Conservation (phyloP, 2,329 filamentous ascomycete genomes). For the Neopestalotiopsis clavispora region DNA sequence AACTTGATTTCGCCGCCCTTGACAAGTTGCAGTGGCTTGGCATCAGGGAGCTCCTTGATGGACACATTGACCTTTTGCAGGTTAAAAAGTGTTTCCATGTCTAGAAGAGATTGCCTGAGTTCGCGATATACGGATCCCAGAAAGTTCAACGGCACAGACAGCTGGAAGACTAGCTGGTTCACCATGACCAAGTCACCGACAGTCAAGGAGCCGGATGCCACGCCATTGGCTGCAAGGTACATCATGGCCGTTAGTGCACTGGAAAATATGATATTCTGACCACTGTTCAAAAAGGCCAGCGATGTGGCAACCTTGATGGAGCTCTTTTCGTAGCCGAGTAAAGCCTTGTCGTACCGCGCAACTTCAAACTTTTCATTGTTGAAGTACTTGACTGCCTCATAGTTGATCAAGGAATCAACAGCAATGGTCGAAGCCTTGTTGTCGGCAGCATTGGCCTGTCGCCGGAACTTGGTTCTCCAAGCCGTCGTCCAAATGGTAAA, state of each 20-base stretch:
- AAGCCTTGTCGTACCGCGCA: constrained; percentile 83
- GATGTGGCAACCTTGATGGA: constrained; percentile 98
- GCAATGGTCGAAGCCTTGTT: constrained; percentile 95
- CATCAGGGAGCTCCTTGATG: constrained; percentile 78
- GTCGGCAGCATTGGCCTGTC: constrained; percentile 93
- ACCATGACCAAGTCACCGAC: constrained; percentile 98
- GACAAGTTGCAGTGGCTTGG: constrained; percentile 72
- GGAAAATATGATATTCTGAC: constrained; percentile 97
- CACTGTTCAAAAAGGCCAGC: constrained; percentile 88
- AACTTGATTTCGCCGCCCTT: constrained; percentile 90
- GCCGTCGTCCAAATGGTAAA: constrained; percentile 97
- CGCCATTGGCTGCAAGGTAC: constrained; percentile 92
- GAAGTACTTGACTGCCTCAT: constrained; percentile 99
- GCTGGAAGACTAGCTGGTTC: constrained; percentile 97
- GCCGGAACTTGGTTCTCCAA: constrained; percentile 95
- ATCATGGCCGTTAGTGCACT: constrained; percentile 95
- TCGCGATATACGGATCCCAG: constrained; percentile 97
- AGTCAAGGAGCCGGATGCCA: constrained; percentile 79
- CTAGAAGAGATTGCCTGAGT: constrained; percentile 88
- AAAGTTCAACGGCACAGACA: constrained; percentile 96
- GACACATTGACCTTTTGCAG: constrained; percentile 94
- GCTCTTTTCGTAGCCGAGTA: constrained; percentile 86
- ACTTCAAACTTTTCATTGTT: constrained; percentile 98
- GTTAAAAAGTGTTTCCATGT: constrained; percentile 99
- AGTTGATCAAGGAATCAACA: constrained; percentile 97